A percentile compares a stretch with the other conserved stretches of the same genome.
Conservation (phyloP, 202 grass and related monocot species). For the Setaria italica region DNA sequence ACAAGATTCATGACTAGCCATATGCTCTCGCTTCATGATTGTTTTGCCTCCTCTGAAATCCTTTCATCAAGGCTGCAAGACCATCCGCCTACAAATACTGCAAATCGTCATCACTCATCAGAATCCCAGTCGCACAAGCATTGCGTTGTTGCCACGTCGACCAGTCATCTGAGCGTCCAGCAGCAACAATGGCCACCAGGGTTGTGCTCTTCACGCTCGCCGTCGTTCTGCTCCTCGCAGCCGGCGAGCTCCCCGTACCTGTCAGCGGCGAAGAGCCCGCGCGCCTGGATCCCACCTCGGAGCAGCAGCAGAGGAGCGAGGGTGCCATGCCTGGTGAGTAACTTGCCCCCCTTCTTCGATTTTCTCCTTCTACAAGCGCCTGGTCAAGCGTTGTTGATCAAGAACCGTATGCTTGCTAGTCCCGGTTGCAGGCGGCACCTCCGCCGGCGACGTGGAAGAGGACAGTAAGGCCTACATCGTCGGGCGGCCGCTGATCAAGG, state of each 20-base stretch:
- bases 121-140: neutral
- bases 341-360: neutral
- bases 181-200: neutral
- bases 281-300: neutral
- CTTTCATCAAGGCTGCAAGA: neutral
- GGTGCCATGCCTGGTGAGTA: neutral
- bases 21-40: neutral
- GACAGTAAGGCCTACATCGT: constrained; percentile 30
- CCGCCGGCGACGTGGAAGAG: constrained; percentile 9
- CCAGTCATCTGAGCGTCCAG: neutral
- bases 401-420: neutral
- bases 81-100: constrained; percentile 14
- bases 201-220: neutral
- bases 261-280: neutral
- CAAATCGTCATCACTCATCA: neutral
- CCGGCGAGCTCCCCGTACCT: neutral
- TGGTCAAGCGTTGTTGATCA: neutral
- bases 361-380: neutral
- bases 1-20: neutral
- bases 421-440: neutral
- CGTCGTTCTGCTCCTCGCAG: neutral
- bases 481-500: constrained; percentile 26
- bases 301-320: neutral
- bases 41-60: neutral
- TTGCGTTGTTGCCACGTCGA: neutral